These are phyloP conservation scores for Fennellomyces sp. DNA, from an alignment of 371 early-diverging fungal genomes.

Conservation along the genomic window DNA sequence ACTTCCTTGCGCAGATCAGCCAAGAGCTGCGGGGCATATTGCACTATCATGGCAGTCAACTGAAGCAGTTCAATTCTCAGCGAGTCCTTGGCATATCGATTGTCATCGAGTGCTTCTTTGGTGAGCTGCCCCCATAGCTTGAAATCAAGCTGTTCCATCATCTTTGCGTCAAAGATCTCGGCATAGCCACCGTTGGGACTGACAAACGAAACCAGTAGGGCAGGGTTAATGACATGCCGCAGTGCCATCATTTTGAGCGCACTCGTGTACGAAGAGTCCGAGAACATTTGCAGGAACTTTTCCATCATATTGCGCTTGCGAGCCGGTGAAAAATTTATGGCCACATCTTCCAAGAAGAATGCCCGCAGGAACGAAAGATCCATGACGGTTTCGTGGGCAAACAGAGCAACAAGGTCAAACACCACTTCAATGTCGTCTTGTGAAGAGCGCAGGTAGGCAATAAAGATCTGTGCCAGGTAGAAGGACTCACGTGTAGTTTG, in stretches of 20 bases:
- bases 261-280: conserved; percentile 42
- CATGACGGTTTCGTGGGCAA: conserved; percentile 70
- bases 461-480: conserved; percentile 72
- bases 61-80: conserved; percentile 91
- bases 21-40: conserved; percentile 77
- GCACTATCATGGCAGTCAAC: conserved; percentile 87
- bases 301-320: conserved; percentile 71
- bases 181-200: conserved; percentile 42
- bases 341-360: conserved; percentile 75
- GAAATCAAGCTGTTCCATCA: conserved; percentile 70
- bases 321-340: conserved; percentile 53
- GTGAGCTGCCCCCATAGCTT: conserved; percentile 74
- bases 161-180: conserved; percentile 63
- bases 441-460: conserved; percentile 61
- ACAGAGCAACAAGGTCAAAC: conserved; percentile 80
- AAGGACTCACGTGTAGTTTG: conserved; percentile 58
- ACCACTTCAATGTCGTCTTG: conserved; percentile 70
- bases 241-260: conserved; percentile 69
- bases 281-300: conserved; percentile 68
- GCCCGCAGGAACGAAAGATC: conserved; percentile 73
- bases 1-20: conserved; percentile 89
- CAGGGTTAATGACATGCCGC: conserved; percentile 79
- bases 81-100: conserved; percentile 67
- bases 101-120: conserved; percentile 56
- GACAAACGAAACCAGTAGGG: conserved; percentile 68